Percentiles rank a stretch among this genome's conserved stretches.
phyloP scores from a whole-genome alignment of 2,329 filamentous ascomycete genomes.

The Pseudophaeomoniella oleicola region DNA sequence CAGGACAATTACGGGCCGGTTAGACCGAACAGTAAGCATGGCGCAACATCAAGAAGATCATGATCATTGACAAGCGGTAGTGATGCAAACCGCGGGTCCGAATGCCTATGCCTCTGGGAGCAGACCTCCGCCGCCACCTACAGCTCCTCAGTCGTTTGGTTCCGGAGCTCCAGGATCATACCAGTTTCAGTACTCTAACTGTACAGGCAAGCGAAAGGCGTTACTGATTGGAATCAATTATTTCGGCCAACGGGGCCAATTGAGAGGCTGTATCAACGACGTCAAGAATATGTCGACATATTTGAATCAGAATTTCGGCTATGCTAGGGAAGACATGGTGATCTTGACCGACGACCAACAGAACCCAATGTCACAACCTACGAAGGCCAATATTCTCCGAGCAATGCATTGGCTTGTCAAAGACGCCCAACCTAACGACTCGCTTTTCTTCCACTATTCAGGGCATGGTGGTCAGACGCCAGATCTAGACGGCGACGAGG shows the following conservation, averaged over 20 bases:
- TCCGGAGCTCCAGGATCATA: constrained; percentile 68
- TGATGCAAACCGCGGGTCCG: constrained; percentile 28
- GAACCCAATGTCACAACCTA: constrained; percentile 93
- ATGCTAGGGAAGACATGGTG: constrained; percentile 94
- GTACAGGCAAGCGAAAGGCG: constrained; percentile 77
- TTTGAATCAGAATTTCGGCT: constrained; percentile 75
- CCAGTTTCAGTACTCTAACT: constrained; percentile 80
- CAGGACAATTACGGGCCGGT: constrained; percentile 2
- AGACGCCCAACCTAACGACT: constrained; percentile 82
- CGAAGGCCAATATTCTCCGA: constrained; percentile 84
- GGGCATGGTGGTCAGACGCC: constrained; percentile 59
- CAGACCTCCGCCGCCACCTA: constrained; percentile 54
- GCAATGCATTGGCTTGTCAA: constrained; percentile 98
- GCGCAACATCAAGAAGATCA: constrained; percentile 3
- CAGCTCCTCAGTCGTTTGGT: constrained; percentile 57
- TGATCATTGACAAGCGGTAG: constrained; percentile 13
- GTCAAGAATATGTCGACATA: constrained; percentile 95
- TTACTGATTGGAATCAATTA: constrained; percentile 93
- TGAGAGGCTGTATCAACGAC: constrained; percentile 91
- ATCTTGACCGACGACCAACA: constrained; percentile 92
- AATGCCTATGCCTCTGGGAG: constrained; percentile 43
- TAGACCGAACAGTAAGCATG: constrained; percentile 10
- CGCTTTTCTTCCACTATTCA: constrained; percentile 87
- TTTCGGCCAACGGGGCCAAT: constrained; percentile 79
- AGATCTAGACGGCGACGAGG: constrained; percentile 60